Conservation (phyloP, 108 stramenopile species). For the Cylindrotheca fusiformis region DNA sequence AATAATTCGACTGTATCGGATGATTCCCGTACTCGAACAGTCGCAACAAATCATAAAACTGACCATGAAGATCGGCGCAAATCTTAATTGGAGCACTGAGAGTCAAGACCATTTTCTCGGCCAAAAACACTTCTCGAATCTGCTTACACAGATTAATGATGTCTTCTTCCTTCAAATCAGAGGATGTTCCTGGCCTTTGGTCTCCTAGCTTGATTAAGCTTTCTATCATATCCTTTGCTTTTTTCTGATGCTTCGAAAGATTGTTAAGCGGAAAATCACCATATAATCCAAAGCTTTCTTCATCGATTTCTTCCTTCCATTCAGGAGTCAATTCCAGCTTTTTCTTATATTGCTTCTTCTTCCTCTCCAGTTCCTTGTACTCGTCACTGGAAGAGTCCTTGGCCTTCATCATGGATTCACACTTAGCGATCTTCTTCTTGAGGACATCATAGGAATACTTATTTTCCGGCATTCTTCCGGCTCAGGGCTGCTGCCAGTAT, state of each 20-base stretch:
- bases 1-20: constrained; percentile 66
- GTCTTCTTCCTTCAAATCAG: constrained; percentile 79
- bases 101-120: constrained; percentile 94
- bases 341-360: neutral
- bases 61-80: constrained; percentile 93
- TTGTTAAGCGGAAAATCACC: no score
- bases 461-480: no score
- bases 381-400: neutral
- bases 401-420: neutral
- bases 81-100: constrained; percentile 85
- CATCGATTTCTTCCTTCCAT: neutral
- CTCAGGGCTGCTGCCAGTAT: no score
- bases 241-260: neutral
- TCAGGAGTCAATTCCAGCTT: neutral
- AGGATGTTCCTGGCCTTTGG: constrained; percentile 70
- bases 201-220: constrained; percentile 19
- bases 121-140: constrained; percentile 79
- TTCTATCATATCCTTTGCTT: neutral
- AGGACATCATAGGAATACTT: neutral
- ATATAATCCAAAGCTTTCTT: no score
- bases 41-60: constrained; percentile 84
- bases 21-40: constrained; percentile 67
- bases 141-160: constrained; percentile 80
- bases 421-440: neutral
- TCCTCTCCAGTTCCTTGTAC: neutral